Evolutionary conservation across 129 eudicot genomes (phyloP).

Genomic region (sunflower (Helianthus annuus)): DNA sequence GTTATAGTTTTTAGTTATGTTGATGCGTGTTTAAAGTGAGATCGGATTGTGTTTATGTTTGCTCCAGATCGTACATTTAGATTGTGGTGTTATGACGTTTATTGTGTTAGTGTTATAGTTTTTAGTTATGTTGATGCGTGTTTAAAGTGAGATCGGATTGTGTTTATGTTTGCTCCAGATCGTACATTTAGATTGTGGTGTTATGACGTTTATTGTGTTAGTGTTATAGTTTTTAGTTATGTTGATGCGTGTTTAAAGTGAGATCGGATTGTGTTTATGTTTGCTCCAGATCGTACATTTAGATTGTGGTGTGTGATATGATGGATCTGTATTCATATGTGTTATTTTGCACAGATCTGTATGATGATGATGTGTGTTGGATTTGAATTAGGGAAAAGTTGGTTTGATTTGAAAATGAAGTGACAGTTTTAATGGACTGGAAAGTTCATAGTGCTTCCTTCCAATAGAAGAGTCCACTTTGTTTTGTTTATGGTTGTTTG

Average conservation of each 20-base stretch:
- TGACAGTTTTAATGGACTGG: slow-evolving; percentile 7
- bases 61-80: slow-evolving; percentile 12
- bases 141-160: background rate
- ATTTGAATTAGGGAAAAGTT: slow-evolving; percentile 3
- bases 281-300: slow-evolving; percentile 13
- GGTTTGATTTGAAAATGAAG: background rate
- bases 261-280: slow-evolving; percentile 11
- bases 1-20: background rate
- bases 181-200: background rate
- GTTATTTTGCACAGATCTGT: slow-evolving; percentile 18
- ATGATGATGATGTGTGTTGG: slow-evolving; percentile 13
- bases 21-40: slow-evolving; percentile 6
- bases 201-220: background rate
- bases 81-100: background rate
- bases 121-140: slow-evolving; percentile 4
- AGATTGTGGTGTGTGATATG: slow-evolving; percentile 12
- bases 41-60: slow-evolving; percentile 9
- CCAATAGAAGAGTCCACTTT: slow-evolving; percentile 9
- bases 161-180: slow-evolving; percentile 16
- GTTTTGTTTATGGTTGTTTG: background rate
- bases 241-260: slow-evolving; percentile 7
- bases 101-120: background rate
- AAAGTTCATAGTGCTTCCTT: slow-evolving; percentile 4
- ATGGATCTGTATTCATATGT: slow-evolving; percentile 13
- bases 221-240: background rate